phyloP scores from a whole-genome alignment of 768 basidiomycete genomes.

The Astraeus odoratus region DNA sequence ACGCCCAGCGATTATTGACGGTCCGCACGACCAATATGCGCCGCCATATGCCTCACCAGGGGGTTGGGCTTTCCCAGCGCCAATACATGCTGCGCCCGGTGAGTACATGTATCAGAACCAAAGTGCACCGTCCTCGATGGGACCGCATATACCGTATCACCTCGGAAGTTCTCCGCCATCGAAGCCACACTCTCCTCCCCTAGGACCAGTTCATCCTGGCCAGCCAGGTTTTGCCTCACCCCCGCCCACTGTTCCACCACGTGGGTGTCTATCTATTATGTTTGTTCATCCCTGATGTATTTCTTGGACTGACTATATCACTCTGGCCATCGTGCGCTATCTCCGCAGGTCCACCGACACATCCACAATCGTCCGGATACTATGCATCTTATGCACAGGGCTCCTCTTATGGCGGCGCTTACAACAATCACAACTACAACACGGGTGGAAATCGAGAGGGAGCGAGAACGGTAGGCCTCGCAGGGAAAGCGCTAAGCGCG shows the following conservation, averaged over 20 bases:
- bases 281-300: background rate
- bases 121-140: background rate
- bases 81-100: constrained; percentile 1
- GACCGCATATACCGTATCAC: background rate
- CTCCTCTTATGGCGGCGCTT: background rate
- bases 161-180: background rate
- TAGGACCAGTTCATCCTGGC: background rate
- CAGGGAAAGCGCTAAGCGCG: constrained; percentile 38
- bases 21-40: background rate
- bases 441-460: background rate
- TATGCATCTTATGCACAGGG: constrained; percentile 9
- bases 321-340: background rate
- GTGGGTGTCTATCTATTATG: constrained; percentile 26
- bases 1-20: background rate
- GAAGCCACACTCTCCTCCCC: background rate
- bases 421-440: background rate
- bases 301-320: background rate
- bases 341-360: constrained; percentile 6
- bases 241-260: constrained; percentile 28
- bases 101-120: constrained; percentile 2
- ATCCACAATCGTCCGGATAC: constrained; percentile 7
- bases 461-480: constrained; percentile 1
- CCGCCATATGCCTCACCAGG: background rate
- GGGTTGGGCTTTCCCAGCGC: background rate
- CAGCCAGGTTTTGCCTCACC: constrained; percentile 3